Conservation (phyloP, 2,329 filamentous ascomycete species). For the Ambrosiella beaveri region DNA sequence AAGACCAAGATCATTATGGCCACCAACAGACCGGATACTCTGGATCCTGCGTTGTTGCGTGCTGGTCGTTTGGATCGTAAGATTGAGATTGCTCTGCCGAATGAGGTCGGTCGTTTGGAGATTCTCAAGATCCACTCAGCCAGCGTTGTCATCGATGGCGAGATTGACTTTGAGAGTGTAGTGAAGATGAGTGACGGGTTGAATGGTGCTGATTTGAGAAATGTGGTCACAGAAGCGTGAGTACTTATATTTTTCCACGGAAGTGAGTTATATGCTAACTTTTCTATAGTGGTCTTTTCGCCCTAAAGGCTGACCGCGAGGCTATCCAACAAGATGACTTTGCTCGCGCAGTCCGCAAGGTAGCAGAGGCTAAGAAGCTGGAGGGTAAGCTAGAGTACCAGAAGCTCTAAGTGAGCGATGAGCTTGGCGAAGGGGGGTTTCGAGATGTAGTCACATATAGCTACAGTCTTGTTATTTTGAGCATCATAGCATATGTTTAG, state of each 20-base stretch:
- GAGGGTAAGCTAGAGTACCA: conserved; percentile 97
- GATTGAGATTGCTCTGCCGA: conserved; percentile 92
- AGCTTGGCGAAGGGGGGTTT: neutral
- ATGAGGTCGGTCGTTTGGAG: conserved; percentile 89
- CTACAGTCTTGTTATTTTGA: conserved; percentile 1
- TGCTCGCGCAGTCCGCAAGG: conserved; percentile 97
- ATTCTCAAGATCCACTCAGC: conserved; percentile 95
- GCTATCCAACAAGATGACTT: conserved; percentile 96
- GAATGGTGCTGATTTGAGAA: conserved; percentile 92
- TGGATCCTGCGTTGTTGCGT: conserved; percentile 82
- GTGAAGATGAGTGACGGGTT: conserved; percentile 99
- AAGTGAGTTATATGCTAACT: conserved; percentile 17
- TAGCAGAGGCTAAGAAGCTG: conserved; percentile 93
- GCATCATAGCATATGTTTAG: conserved; percentile 3
- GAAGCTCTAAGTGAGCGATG: conserved; percentile 52
- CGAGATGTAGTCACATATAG: neutral
- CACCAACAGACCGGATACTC: conserved; percentile 89
- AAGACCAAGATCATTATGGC: conserved; percentile 99
- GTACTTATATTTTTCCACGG: conserved; percentile 24
- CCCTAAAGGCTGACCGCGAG: conserved; percentile 96
- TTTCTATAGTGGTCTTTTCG: conserved; percentile 63
- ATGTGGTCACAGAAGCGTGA: conserved; percentile 96
- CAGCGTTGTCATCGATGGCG: conserved; percentile 74
- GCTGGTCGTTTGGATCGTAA: conserved; percentile 90
- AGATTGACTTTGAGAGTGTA: conserved; percentile 96